Conservation (phyloP, 2,329 filamentous ascomycete genomes). For the Colletotrichum cuscutae region DNA sequence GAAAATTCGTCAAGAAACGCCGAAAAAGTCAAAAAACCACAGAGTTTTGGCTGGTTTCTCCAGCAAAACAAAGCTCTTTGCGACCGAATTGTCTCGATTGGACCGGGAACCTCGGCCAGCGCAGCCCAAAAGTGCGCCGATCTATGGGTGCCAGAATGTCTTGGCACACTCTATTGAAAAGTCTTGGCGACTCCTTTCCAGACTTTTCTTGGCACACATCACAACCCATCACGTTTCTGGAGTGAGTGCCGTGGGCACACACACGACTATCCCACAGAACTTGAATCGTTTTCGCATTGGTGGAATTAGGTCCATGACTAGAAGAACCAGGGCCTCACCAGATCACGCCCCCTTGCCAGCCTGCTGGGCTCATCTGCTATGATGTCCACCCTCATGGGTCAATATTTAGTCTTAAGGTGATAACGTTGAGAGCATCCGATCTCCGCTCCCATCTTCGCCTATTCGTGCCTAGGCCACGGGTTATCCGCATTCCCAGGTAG, state of each 20-base stretch:
- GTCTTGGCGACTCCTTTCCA: conserved; percentile 31
- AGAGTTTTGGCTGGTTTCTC: not conserved
- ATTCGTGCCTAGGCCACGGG: not conserved
- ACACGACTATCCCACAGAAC: not conserved
- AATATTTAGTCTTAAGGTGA: not conserved
- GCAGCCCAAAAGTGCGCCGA: conserved; percentile 7
- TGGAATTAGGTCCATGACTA: conserved; percentile 2
- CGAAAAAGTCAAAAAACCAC: not conserved
- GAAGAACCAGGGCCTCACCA: not conserved
- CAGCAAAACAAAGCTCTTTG: not conserved
- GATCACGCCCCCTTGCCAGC: not conserved
- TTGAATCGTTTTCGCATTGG: conserved; percentile 7
- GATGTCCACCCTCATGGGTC: not conserved
- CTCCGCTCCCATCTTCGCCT: conserved; percentile 5
- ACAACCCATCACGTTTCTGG: conserved; percentile 10
- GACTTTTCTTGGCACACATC: conserved; percentile 6
- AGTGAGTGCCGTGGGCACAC: not conserved
- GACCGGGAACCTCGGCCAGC: not conserved
- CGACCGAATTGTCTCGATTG: not conserved
- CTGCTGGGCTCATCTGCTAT: conserved; percentile 4
- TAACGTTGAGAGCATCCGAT: not conserved
- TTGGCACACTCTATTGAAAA: conserved; percentile 6
- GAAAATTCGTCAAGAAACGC: not conserved
- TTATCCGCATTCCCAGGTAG: not conserved
- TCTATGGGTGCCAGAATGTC: not conserved